These are phyloP conservation scores for Telopea speciosissima DNA, from an alignment of 177 flowering plant species.

Conservation along the genomic window DNA sequence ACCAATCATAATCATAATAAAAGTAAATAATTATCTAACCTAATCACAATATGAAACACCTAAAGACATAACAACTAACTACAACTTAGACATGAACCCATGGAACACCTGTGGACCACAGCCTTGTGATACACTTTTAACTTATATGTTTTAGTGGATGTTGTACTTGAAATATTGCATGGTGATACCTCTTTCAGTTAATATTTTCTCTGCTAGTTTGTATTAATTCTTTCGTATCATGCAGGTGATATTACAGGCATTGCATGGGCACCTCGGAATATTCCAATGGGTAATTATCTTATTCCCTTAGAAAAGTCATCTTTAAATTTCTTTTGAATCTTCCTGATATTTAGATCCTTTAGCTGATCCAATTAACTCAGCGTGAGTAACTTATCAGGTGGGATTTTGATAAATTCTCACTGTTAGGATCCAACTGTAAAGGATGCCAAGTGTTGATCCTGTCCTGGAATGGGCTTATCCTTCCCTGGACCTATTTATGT, in stretches of 20 bases:
- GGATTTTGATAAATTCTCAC: background rate
- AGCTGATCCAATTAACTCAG: background rate
- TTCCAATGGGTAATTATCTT: constrained; percentile 51
- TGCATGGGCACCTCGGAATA: constrained; percentile 72
- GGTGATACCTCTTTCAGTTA: background rate
- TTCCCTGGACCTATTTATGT: background rate
- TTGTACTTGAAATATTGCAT: constrained; percentile 1
- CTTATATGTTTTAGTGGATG: too few relatives aligned
- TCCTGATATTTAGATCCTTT: background rate
- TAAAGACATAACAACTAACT: too few relatives aligned
- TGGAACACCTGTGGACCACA: too few relatives aligned
- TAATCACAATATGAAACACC: too few relatives aligned
- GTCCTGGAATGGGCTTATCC: background rate
- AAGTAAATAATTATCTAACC: too few relatives aligned
- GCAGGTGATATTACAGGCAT: constrained; percentile 88
- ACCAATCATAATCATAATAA: too few relatives aligned
- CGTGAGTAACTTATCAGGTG: background rate
- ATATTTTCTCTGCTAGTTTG: background rate
- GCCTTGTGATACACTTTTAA: too few relatives aligned
- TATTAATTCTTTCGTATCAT: constrained; percentile 12
- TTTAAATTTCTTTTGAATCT: background rate
- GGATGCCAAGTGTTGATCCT: background rate
- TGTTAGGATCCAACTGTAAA: background rate
- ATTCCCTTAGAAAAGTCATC: background rate
- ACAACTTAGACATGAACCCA: too few relatives aligned